A percentile compares a stretch with the other conserved stretches of the same genome.
Evolutionary conservation across 2,329 filamentous ascomycete genomes (phyloP).

Genomic region (Fusarium hostae): DNA sequence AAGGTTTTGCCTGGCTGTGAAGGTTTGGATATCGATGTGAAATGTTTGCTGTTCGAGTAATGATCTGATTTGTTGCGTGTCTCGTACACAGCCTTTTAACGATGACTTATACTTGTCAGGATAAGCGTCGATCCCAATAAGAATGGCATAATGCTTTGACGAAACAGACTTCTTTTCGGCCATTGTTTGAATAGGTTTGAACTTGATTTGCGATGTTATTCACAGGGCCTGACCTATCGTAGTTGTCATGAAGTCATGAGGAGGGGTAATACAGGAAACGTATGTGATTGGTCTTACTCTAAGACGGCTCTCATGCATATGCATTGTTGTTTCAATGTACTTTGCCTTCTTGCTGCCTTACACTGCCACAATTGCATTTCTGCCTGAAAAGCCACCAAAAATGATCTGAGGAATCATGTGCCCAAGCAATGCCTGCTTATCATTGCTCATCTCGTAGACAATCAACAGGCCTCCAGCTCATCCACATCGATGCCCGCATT

Average conservation of each 20-base stretch:
- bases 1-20: background rate
- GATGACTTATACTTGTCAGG: background rate
- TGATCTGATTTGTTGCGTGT: slow-evolving; percentile 2
- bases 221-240: background rate
- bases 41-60: background rate
- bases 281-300: background rate
- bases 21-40: background rate
- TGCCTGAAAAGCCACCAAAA: background rate
- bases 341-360: background rate
- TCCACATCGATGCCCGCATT: background rate
- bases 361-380: background rate
- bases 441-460: background rate
- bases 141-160: slow-evolving; percentile 1
- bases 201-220: background rate
- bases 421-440: background rate
- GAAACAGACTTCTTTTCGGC: background rate
- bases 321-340: background rate
- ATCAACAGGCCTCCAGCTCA: background rate
- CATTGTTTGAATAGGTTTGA: background rate
- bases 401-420: background rate
- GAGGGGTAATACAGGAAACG: background rate
- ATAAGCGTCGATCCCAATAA: slow-evolving; percentile 25
- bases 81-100: slow-evolving; percentile 18
- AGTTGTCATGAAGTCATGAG: background rate
- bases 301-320: background rate